Evolutionary conservation across 2,329 filamentous ascomycete genomes (phyloP).

Genomic region (Cladosporium oxysporum): DNA sequence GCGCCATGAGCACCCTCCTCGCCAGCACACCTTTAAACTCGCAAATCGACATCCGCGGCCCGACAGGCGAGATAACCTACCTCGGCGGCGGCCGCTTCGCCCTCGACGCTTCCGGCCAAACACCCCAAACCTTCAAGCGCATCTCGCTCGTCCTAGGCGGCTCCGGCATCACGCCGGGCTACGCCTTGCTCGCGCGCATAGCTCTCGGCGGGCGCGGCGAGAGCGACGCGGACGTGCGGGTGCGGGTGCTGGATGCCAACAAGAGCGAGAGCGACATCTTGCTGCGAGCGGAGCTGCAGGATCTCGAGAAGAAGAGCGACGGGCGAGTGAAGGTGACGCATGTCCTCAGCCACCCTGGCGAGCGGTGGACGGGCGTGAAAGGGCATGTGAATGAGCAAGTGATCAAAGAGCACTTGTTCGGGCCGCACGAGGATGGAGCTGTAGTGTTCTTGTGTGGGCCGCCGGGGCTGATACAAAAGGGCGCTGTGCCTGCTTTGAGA

Average conservation of each 20-base stretch:
- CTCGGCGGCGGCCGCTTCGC: slow-evolving; percentile 49
- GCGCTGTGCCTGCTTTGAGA: slow-evolving; percentile 51
- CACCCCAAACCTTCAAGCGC: slow-evolving; percentile 45
- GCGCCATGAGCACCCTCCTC: slow-evolving; percentile 57
- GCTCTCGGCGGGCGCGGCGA: slow-evolving; percentile 28
- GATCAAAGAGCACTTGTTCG: slow-evolving; percentile 45
- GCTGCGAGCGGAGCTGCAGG: slow-evolving; percentile 45
- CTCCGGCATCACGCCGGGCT: slow-evolving; percentile 55
- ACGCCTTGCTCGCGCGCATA: slow-evolving; percentile 51
- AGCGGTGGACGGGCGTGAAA: slow-evolving; percentile 49
- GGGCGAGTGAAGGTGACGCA: slow-evolving; percentile 50
- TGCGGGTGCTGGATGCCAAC: slow-evolving; percentile 52
- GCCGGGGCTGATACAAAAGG: slow-evolving; percentile 54
- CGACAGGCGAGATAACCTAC: slow-evolving; percentile 55
- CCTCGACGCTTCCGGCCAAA: slow-evolving; percentile 40
- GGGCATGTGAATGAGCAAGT: slow-evolving; percentile 49
- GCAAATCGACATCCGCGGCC: slow-evolving; percentile 55
- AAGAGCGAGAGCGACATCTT: slow-evolving; percentile 52
- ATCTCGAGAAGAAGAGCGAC: slow-evolving; percentile 40
- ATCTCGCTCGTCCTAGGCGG: slow-evolving; percentile 55
- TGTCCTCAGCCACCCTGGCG: slow-evolving; percentile 49
- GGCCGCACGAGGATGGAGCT: slow-evolving; percentile 41
- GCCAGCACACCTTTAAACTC: slow-evolving; percentile 52
- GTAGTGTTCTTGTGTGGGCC: slow-evolving; percentile 54
- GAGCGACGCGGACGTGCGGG: slow-evolving; percentile 36